Evolutionary conservation across 768 basidiomycete species (phyloP), one percentile per base, ranked within the genome.

Genomic region (Lactarius indigo): DNA sequence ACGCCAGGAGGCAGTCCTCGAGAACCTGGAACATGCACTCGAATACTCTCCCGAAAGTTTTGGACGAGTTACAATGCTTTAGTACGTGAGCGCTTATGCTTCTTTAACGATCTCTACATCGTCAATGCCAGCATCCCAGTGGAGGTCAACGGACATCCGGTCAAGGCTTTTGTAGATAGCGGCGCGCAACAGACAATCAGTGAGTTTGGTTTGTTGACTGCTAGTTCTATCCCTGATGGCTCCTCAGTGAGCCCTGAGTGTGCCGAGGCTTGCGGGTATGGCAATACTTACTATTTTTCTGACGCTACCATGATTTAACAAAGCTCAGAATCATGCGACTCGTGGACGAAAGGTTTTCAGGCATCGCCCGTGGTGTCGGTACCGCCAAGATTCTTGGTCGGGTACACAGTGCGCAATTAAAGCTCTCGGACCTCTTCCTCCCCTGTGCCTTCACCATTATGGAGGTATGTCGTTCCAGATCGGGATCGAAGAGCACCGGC

Each of bases 161-260:
- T 98, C 42, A 96, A 94, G 76, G 97, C 97, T 0, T 99, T 99
- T 72, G 97, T 99, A 52, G 97, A 99, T 75, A 97, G 94, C 70
- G 97, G 96, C 50, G 97, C 97, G 13, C 97, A 99, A 73, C 87
- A 87, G 69, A 99, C 96, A 1, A 98, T 98, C 79, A 98, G 96
- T 96, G 72, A 72, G 89, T 79, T 15, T 28, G 15, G 35, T 35
- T 13, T 39, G 7, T 58, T 31, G 31, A 20, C 44, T 50, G 8
- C 35, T 41, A 30, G 35, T 57, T 69, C 59, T 57, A 62, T 64
- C 17, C 50, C 59, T 66, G 47, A 61, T 30, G 63, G 64, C 10
- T 65, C 23, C 62, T 8, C 64, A 96, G 94, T 96, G 86, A 94
- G 89, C 69, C 94, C 96, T 0, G 91, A 91, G 68, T 91, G 89